phyloP scores from a whole-genome alignment of 1,139 yeast species.

The Suhomyces terraborum region DNA sequence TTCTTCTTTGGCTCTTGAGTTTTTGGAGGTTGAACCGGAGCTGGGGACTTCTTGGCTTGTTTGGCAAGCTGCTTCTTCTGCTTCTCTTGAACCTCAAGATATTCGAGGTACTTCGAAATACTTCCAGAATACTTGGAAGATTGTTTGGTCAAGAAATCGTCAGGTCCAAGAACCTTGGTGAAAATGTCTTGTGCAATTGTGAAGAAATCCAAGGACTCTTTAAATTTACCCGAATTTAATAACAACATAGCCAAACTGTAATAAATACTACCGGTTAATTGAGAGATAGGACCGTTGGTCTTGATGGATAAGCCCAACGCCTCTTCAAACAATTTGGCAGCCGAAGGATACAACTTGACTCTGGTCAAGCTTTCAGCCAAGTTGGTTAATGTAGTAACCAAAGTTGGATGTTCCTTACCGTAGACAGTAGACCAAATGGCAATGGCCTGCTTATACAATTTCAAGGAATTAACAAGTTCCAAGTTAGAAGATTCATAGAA shows the following conservation, averaged over 20 bases:
- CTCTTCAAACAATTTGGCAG: constrained; percentile 40
- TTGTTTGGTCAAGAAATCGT: constrained; percentile 63
- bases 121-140: constrained; percentile 63
- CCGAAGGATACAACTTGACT: constrained; percentile 40
- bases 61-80: constrained; percentile 30
- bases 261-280: constrained; percentile 58
- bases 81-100: constrained; percentile 33
- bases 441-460: constrained; percentile 62
- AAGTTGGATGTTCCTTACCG: constrained; percentile 68
- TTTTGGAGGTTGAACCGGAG: constrained; percentile 13
- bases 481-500: constrained; percentile 65
- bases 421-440: constrained; percentile 55
- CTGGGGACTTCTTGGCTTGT: constrained; percentile 21
- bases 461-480: constrained; percentile 62
- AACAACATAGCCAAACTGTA: constrained; percentile 70
- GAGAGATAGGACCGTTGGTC: constrained; percentile 59
- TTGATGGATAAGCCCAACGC: constrained; percentile 51
- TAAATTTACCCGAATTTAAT: constrained; percentile 53
- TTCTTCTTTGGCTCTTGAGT: constrained; percentile 26
- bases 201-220: constrained; percentile 57
- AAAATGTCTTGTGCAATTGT: constrained; percentile 55
- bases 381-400: constrained; percentile 64
- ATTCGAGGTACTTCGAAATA: constrained; percentile 43
- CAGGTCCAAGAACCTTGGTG: constrained; percentile 59
- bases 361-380: constrained; percentile 63